phyloP scores from a whole-genome alignment of 345 rosid species.

The Salix udensis region DNA sequence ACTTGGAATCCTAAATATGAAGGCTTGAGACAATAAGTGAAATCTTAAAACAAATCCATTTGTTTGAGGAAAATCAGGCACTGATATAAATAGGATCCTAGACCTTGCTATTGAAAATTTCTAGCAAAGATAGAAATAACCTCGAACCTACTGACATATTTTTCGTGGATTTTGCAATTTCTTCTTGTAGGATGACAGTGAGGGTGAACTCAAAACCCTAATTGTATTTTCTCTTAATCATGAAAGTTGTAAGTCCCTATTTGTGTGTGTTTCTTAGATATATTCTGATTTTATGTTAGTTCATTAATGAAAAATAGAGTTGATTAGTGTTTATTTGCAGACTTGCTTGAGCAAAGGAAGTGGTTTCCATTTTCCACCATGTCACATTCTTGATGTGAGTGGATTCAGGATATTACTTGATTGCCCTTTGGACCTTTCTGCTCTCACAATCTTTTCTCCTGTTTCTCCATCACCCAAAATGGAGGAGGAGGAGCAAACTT shows the following conservation, averaged over 20 bases:
- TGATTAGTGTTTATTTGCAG: slow-evolving; percentile 32
- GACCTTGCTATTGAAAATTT: not conserved
- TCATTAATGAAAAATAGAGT: not conserved
- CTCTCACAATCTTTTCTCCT: slow-evolving; percentile 63
- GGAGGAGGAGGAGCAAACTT: slow-evolving; percentile 28
- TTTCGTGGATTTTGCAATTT: too few species aligned
- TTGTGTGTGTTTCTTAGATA: not conserved
- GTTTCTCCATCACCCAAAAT: slow-evolving; percentile 19
- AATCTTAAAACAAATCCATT: not conserved
- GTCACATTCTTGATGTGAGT: slow-evolving; percentile 51
- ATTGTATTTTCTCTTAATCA: slow-evolving; percentile 15
- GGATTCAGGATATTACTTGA: slow-evolving; percentile 73
- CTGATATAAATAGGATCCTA: not conserved
- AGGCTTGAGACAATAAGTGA: not conserved
- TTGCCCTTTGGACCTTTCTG: slow-evolving; percentile 75
- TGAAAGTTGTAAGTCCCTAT: slow-evolving; percentile 54
- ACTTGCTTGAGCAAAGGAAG: slow-evolving; percentile 75
- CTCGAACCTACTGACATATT: not conserved
- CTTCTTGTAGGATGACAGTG: too few species aligned
- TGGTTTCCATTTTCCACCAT: slow-evolving; percentile 64
- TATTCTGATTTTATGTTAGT: not conserved
- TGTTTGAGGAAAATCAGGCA: not conserved
- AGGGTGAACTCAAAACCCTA: too few species aligned
- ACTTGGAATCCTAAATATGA: not conserved
- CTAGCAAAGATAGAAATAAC: not conserved